phyloP scores from a whole-genome alignment of 2,329 filamentous ascomycete species.

The Monosporascus sp. region DNA sequence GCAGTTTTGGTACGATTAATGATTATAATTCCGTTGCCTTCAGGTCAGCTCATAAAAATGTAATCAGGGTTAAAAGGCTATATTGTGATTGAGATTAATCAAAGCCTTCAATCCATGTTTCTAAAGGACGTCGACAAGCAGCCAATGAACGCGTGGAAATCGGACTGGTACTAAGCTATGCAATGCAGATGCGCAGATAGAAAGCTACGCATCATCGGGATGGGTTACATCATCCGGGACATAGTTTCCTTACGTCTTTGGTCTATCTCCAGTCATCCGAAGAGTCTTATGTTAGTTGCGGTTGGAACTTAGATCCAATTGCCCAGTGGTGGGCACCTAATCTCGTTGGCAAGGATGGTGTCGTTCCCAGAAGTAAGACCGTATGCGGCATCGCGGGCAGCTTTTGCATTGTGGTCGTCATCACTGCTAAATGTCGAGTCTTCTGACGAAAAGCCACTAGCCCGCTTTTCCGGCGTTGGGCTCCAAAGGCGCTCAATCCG shows the following conservation, averaged over 20 bases:
- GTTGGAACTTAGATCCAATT: constrained; percentile 19
- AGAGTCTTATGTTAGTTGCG: background rate
- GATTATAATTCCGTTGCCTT: background rate
- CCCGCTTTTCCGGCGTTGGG: constrained; percentile 11
- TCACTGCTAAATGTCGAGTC: background rate
- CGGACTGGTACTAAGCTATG: background rate
- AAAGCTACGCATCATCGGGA: background rate
- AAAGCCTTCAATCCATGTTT: too few relatives aligned
- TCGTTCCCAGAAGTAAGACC: background rate
- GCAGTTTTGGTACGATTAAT: too few relatives aligned
- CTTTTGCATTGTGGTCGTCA: background rate
- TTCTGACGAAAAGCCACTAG: constrained; percentile 4
- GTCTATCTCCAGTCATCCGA: background rate
- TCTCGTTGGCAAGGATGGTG: constrained; percentile 1
- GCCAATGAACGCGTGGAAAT: background rate
- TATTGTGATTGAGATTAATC: too few relatives aligned
- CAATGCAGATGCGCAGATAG: background rate
- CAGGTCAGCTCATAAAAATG: background rate
- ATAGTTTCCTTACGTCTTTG: background rate
- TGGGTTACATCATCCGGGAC: too few relatives aligned
- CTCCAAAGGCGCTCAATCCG: constrained; percentile 15
- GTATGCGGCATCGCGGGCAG: background rate
- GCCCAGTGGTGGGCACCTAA: constrained; percentile 6
- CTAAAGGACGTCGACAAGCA: background rate
- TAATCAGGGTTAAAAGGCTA: too few relatives aligned